Evolutionary conservation across 257 asterid genomes (phyloP).

Genomic region (Nicotiana otophora): DNA sequence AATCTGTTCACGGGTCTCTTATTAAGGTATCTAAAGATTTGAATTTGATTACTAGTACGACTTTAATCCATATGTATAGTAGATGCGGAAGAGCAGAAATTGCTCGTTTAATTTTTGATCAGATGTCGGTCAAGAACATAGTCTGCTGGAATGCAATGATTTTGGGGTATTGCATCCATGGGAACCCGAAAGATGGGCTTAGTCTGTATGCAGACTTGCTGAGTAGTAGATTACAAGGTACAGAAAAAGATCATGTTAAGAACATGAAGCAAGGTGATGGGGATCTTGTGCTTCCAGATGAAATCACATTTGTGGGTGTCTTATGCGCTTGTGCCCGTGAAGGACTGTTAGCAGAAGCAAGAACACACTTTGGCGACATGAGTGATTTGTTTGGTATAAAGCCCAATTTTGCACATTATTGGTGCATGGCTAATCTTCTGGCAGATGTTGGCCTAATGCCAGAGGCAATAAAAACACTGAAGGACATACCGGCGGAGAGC

Average conservation of each 20-base stretch:
- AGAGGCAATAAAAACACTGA: conserved; percentile 50
- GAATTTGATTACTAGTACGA: conserved; percentile 45
- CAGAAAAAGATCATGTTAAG: not conserved
- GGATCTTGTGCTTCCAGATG: conserved; percentile 39
- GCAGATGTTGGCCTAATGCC: conserved; percentile 43
- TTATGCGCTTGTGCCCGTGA: conserved; percentile 68
- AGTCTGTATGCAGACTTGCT: conserved; percentile 40
- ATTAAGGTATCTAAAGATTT: conserved; percentile 24
- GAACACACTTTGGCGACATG: conserved; percentile 44
- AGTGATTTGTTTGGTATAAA: conserved; percentile 32
- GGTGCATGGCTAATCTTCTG: conserved; percentile 81
- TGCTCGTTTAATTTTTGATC: conserved; percentile 37
- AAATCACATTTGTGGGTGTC: conserved; percentile 60
- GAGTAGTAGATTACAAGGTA: conserved; percentile 10
- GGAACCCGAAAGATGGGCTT: conserved; percentile 42
- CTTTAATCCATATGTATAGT: conserved; percentile 34
- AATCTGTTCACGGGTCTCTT: conserved; percentile 56
- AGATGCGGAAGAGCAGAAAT: not conserved
- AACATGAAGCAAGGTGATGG: not conserved
- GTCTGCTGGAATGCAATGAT: conserved; percentile 12
- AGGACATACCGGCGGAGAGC: conserved; percentile 34
- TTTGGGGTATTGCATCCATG: conserved; percentile 5
- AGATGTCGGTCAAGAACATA: conserved; percentile 39
- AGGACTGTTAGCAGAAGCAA: conserved; percentile 45
- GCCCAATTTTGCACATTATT: conserved; percentile 64